A percentile compares a stretch with the other conserved stretches of the same genome.
Conservation (phyloP, 2,329 filamentous ascomycete species). For the Colletotrichum plurivorum region DNA sequence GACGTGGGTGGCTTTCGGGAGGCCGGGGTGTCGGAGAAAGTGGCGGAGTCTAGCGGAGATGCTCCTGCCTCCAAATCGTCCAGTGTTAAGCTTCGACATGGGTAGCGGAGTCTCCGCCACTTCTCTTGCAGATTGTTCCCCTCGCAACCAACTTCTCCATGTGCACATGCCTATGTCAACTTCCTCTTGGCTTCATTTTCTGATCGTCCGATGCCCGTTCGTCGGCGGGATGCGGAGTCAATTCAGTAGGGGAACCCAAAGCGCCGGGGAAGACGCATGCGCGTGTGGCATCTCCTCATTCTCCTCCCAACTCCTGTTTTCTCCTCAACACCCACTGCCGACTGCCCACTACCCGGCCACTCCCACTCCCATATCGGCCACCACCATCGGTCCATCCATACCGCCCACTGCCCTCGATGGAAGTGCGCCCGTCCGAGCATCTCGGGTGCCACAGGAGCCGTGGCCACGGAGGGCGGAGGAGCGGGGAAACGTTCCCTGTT, state of each 20-base stretch:
- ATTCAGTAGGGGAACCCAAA: not conserved
- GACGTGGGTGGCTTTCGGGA: slow-evolving; percentile 11
- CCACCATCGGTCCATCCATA: too few relatives aligned
- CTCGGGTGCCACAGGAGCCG: not conserved
- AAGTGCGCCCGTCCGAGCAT: too few relatives aligned
- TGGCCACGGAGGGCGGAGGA: not conserved
- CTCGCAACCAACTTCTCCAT: not conserved
- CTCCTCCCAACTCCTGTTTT: slow-evolving; percentile 3
- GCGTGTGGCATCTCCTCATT: not conserved
- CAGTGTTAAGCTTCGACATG: not conserved
- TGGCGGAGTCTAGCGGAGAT: slow-evolving; percentile 41
- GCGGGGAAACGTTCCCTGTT: slow-evolving; percentile 24
- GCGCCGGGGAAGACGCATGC: not conserved
- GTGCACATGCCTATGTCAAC: not conserved
- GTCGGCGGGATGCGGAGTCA: slow-evolving; percentile 23
- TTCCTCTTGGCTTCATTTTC: not conserved
- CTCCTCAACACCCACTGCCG: not conserved
- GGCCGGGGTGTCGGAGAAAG: slow-evolving; percentile 16
- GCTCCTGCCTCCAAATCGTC: slow-evolving; percentile 14
- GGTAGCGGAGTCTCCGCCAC: slow-evolving; percentile 38
- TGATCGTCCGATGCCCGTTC: slow-evolving; percentile 8
- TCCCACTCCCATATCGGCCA: too few relatives aligned
- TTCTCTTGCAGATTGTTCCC: not conserved
- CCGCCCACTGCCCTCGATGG: too few relatives aligned
- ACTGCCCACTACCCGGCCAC: not conserved